Conservation (phyloP, 495 filamentous ascomycete species). For the Aspergillus egyptiacus region DNA sequence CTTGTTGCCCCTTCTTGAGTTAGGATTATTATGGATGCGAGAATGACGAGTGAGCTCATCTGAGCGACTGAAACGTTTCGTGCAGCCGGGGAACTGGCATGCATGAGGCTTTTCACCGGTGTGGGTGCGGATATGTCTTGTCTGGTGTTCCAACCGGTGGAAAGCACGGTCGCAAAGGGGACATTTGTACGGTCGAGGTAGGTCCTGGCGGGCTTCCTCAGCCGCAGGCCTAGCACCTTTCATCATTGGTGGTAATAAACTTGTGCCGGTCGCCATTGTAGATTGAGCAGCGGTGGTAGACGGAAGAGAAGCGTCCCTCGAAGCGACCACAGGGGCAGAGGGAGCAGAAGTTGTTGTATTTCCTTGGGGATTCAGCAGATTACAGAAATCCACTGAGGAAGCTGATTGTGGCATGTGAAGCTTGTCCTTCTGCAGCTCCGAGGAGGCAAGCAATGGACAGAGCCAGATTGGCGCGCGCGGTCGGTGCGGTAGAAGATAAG, state of each 20-base stretch:
- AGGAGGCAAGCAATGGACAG: conserved; percentile 19
- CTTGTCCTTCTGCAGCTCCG: conserved; percentile 17
- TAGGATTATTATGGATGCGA: conserved; percentile 98
- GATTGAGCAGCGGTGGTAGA: conserved; percentile 10
- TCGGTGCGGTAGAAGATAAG: conserved; percentile 6
- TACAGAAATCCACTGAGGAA: conserved; percentile 70
- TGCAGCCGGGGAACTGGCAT: conserved; percentile 90
- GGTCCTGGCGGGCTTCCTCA: conserved; percentile 62
- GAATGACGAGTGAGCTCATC: conserved; percentile 97
- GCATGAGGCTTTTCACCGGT: conserved; percentile 98
- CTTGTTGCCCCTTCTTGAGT: conserved; percentile 91
- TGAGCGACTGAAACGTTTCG: conserved; percentile 93
- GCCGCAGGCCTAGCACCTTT: conserved; percentile 59
- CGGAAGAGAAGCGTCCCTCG: conserved; percentile 21
- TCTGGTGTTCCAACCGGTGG: conserved; percentile 97
- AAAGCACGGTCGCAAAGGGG: conserved; percentile 98
- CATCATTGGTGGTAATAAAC: conserved; percentile 58
- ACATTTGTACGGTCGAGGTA: conserved; percentile 96
- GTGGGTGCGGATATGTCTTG: conserved; percentile 93
- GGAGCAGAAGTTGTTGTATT: conserved; percentile 23
- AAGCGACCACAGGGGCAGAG: conserved; percentile 21
- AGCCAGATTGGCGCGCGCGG: conserved; percentile 16
- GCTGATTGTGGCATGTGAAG: conserved; percentile 69
- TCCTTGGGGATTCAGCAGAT: conserved; percentile 69
- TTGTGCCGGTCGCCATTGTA: conserved; percentile 63